Evolutionary conservation across 768 basidiomycete genomes (phyloP).

Genomic region (Collybiopsis luxurians): DNA sequence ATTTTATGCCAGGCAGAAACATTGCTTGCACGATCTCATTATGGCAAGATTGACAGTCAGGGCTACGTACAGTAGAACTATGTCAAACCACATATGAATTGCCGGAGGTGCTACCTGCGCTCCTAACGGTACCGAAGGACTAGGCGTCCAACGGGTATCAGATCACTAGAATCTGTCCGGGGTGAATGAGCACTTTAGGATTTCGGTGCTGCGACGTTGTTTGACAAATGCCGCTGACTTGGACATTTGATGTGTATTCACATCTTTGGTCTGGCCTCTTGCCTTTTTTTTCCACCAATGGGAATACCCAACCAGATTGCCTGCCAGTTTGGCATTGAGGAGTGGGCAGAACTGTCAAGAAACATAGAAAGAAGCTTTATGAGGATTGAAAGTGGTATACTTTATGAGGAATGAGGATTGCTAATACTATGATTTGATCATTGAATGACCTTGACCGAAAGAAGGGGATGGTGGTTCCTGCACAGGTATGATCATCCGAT

Average conservation of each 20-base stretch:
- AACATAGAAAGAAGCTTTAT: constrained; percentile 44
- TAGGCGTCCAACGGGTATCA: too few relatives aligned
- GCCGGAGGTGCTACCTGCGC: too few relatives aligned
- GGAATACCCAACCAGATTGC: constrained; percentile 34
- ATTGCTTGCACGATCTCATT: too few relatives aligned
- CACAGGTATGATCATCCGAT: background rate
- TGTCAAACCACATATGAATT: constrained; percentile 74
- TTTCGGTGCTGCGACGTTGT: too few relatives aligned
- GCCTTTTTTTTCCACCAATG: background rate
- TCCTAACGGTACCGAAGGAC: too few relatives aligned
- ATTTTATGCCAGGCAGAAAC: too few relatives aligned
- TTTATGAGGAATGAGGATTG: too few relatives aligned
- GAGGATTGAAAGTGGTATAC: too few relatives aligned
- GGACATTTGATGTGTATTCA: constrained; percentile 7
- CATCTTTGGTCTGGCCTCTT: background rate
- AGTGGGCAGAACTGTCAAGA: constrained; percentile 45
- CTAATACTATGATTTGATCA: too few relatives aligned
- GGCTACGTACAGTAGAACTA: constrained; percentile 21
- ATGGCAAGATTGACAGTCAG: constrained; percentile 2
- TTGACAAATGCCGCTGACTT: background rate
- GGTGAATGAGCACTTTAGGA: too few relatives aligned
- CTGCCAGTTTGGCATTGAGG: constrained; percentile 50
- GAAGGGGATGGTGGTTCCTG: background rate
- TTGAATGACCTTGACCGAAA: too few relatives aligned
- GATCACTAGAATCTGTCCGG: too few relatives aligned